A percentile compares a stretch with the other conserved stretches of the same genome.
phyloP scores from a whole-genome alignment of 106 monocot species.

The Narthecium ossifragum region DNA sequence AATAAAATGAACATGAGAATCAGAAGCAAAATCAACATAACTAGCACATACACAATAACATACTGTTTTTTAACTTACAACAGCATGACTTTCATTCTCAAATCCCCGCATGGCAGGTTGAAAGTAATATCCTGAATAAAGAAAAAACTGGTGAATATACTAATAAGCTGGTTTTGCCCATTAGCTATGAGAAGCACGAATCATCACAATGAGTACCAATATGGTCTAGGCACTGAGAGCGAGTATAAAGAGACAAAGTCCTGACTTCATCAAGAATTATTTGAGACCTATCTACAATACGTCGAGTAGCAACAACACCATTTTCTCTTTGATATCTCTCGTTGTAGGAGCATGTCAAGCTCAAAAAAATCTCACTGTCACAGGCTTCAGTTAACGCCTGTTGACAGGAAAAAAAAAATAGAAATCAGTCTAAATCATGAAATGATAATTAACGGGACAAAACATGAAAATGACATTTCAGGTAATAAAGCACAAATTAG shows the following conservation, averaged over 20 bases:
- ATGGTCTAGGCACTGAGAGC: slow-evolving; percentile 64
- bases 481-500: no score
- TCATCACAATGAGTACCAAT: slow-evolving; percentile 42
- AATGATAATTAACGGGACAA: background rate
- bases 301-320: slow-evolving; percentile 80
- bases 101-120: slow-evolving; percentile 63
- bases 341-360: slow-evolving; percentile 72
- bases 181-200: slow-evolving; percentile 1
- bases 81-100: slow-evolving; percentile 50
- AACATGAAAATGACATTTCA: no score
- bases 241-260: slow-evolving; percentile 55
- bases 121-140: slow-evolving; percentile 55
- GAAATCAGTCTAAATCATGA: background rate
- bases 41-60: background rate
- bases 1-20: background rate
- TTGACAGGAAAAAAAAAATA: background rate
- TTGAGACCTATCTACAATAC: slow-evolving; percentile 84
- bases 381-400: slow-evolving; percentile 84
- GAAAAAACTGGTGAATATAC: background rate
- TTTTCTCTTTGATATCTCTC: slow-evolving; percentile 48
- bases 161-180: no score
- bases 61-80: slow-evolving; percentile 47
- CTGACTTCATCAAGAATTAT: slow-evolving; percentile 89
- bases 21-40: background rate
- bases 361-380: slow-evolving; percentile 83